Evolutionary conservation across 352 stramenopile genomes (phyloP).

Genomic region (Pythium rishiriense): DNA sequence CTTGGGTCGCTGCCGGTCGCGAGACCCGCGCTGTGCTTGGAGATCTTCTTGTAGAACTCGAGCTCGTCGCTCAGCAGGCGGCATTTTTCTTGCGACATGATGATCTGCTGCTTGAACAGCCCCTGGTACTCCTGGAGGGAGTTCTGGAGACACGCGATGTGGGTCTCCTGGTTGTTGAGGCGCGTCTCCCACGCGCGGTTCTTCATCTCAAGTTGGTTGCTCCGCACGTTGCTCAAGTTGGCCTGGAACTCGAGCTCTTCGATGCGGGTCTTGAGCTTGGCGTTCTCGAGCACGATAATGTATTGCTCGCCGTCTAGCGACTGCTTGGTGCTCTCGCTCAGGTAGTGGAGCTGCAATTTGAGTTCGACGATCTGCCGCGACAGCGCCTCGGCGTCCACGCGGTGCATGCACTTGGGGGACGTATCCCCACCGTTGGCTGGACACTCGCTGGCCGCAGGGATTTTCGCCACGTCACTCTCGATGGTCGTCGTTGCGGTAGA

Average conservation of each 20-base stretch:
- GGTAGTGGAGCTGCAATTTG: slow-evolving; percentile 75
- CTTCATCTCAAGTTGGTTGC: slow-evolving; percentile 71
- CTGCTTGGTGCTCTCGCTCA: slow-evolving; percentile 60
- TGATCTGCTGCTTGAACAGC: slow-evolving; percentile 81
- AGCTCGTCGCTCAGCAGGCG: slow-evolving; percentile 74
- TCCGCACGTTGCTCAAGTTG: slow-evolving; percentile 57
- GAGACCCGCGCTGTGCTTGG: slow-evolving; percentile 29
- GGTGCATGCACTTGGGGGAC: slow-evolving; percentile 44
- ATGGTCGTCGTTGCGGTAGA: background rate
- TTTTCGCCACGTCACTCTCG: background rate
- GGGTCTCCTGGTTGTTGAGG: slow-evolving; percentile 70
- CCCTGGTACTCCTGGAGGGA: slow-evolving; percentile 79
- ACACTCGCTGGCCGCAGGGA: background rate
- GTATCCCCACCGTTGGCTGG: background rate
- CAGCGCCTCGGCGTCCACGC: slow-evolving; percentile 54
- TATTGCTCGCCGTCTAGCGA: slow-evolving; percentile 64
- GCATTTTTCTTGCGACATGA: slow-evolving; percentile 81
- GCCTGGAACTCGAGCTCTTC: slow-evolving; percentile 73
- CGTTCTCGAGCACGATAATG: slow-evolving; percentile 64
- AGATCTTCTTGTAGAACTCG: slow-evolving; percentile 83
- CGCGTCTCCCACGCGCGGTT: slow-evolving; percentile 65
- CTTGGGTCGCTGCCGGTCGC: slow-evolving; percentile 27
- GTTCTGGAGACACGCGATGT: slow-evolving; percentile 73
- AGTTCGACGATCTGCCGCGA: slow-evolving; percentile 75
- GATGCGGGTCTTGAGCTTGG: slow-evolving; percentile 65